Evolutionary conservation across 2,329 filamentous ascomycete genomes (phyloP).

Genomic region (Setomelanomma holmii): DNA sequence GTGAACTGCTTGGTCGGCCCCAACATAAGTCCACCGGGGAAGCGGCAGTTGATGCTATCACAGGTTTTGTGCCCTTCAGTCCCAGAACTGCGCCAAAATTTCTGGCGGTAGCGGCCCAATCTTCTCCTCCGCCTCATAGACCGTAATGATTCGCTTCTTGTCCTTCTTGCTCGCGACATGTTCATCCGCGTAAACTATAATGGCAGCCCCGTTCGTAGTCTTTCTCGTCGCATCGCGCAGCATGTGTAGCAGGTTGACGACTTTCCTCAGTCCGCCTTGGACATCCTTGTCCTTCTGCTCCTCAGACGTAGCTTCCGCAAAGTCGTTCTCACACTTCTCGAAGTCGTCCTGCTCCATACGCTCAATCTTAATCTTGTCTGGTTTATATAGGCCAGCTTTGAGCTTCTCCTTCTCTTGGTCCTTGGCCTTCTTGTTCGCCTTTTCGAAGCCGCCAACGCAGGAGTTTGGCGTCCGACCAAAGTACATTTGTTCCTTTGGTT

Average conservation of each 20-base stretch:
- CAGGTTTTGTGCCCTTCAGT: too few species aligned
- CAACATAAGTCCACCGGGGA: constrained; percentile 12
- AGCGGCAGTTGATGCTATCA: not conserved
- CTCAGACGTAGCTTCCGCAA: not conserved
- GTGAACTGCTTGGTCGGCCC: too few species aligned
- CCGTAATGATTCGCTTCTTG: constrained; percentile 13
- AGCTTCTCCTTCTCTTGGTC: constrained; percentile 14
- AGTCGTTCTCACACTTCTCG: constrained; percentile 18
- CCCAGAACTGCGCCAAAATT: constrained; percentile 7
- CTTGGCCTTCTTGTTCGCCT: not conserved
- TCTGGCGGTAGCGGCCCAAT: constrained; percentile 15
- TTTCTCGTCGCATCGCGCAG: constrained; percentile 11
- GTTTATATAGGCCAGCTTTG: constrained; percentile 5
- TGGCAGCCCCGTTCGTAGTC: constrained; percentile 8
- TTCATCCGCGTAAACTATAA: constrained; percentile 15
- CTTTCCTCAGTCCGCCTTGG: constrained; percentile 16
- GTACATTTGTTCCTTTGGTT: constrained; percentile 27
- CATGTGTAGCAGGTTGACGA: constrained; percentile 22
- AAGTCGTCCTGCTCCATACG: constrained; percentile 10
- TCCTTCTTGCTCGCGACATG: too few species aligned
- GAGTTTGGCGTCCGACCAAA: constrained; percentile 30
- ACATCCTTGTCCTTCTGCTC: not conserved
- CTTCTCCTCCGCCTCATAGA: constrained; percentile 15
- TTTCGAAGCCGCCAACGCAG: constrained; percentile 10
- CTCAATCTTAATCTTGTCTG: not conserved